phyloP scores from a whole-genome alignment of 176 grass and related monocot species.

The Phoenix roebelenii region DNA sequence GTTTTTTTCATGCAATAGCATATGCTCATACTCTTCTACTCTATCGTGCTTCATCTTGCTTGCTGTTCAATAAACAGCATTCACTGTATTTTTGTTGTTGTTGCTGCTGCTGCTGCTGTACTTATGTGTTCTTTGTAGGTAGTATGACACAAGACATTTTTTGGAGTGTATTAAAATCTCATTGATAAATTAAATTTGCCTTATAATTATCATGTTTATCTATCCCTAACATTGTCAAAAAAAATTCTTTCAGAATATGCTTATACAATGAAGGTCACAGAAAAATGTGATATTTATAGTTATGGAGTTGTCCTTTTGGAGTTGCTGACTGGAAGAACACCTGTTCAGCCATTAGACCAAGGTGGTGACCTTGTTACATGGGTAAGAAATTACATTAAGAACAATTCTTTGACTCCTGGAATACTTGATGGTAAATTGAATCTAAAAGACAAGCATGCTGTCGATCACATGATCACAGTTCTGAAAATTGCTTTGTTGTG shows the following conservation, averaged over 20 bases:
- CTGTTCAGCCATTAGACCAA: slow-evolving; percentile 80
- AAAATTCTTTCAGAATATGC: slow-evolving; percentile 62
- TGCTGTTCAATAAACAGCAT: too few relatives aligned
- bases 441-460: slow-evolving; percentile 40
- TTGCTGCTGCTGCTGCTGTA: too few relatives aligned
- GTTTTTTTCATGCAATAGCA: too few relatives aligned
- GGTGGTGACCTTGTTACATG: slow-evolving; percentile 96
- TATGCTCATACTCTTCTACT: too few relatives aligned
- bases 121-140: too few relatives aligned
- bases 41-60: too few relatives aligned
- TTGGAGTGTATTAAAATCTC: too few relatives aligned
- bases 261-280: slow-evolving; percentile 98
- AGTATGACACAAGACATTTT: too few relatives aligned
- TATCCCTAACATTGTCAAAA: too few relatives aligned
- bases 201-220: too few relatives aligned
- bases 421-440: slow-evolving; percentile 64
- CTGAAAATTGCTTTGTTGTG: slow-evolving; percentile 93
- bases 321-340: slow-evolving; percentile 73
- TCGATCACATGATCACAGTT: slow-evolving; percentile 83
- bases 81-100: too few relatives aligned
- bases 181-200: too few relatives aligned
- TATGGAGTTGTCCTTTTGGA: slow-evolving; percentile 88
- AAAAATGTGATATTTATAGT: slow-evolving; percentile 91
- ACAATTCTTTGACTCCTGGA: slow-evolving; percentile 60
- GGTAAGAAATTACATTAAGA: slow-evolving; percentile 73